Percentiles rank a stretch among this genome's conserved stretches.
These are phyloP conservation scores for Pestalotiopsis sp. DNA, from an alignment of 2,329 filamentous ascomycete genomes.

Conservation along the genomic window DNA sequence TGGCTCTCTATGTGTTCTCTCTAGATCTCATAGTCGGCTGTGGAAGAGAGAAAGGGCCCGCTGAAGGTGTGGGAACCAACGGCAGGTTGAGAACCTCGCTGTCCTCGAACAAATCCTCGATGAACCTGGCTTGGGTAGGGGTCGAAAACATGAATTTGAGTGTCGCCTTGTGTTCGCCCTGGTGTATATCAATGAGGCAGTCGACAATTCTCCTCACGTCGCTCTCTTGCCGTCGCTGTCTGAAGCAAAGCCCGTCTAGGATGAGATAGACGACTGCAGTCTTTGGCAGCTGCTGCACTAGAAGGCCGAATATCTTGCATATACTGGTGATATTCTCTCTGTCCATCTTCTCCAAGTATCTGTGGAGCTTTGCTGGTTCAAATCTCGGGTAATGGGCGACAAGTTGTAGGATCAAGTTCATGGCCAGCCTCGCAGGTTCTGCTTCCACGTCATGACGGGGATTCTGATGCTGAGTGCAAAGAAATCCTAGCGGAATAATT, in stretches of 20 bases:
- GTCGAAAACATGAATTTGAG: conserved; percentile 15
- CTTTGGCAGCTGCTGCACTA: conserved; percentile 3
- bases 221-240: not conserved
- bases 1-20: too few relatives aligned
- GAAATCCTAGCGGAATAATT: conserved; percentile 11
- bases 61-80: not conserved
- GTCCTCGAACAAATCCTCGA: conserved; percentile 13
- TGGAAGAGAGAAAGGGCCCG: too few relatives aligned
- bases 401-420: conserved; percentile 15
- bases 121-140: not conserved
- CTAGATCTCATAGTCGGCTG: too few relatives aligned
- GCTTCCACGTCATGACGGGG: conserved; percentile 7
- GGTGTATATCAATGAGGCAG: conserved; percentile 1
- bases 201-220: not conserved
- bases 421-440: conserved; percentile 11
- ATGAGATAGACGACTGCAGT: conserved; percentile 8
- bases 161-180: not conserved
- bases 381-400: conserved; percentile 14
- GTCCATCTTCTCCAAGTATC: not conserved
- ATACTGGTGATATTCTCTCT: conserved; percentile 3
- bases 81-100: conserved; percentile 10
- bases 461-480: conserved; percentile 14
- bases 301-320: not conserved
- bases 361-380: conserved; percentile 10
- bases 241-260: conserved; percentile 12